Base-by-base conservation (phyloP, 352 stramenopile species). In the Pythium myriotylum region DNA sequence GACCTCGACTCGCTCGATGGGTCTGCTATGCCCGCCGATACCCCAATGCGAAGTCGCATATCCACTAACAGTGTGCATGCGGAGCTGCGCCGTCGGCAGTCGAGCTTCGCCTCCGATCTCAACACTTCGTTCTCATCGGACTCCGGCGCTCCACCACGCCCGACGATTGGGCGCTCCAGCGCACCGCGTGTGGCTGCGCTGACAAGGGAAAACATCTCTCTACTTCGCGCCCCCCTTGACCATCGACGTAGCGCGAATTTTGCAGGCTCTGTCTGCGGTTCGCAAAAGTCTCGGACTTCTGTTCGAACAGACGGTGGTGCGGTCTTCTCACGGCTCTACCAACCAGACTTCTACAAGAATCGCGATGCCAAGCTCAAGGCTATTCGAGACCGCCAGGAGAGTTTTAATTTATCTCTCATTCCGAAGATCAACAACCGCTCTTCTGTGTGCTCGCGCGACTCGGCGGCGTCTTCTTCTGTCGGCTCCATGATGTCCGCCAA, bases 321-420 rank as follows among this genome's bases (percentile, higher is more conserved):
- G 10, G 85, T 94, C 32, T 94, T 94, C 59, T 91, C 83, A 26
- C 72, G 85, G 10, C 62, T 94, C 54, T 94, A 94, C 54, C 83
- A 94, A 61, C 69, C 85, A n/a, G 81, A 94, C 61, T 90, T 84
- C 59, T 83, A 91, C 70, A 91, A 92, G 73, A 85, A 76, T 27
- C 79, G 83, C 24, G 85, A 92, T 16, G 72, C 77, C 54, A 92
- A 89, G 67, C 76, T 85, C 43, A 76, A 81, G 41, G 70, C 63
- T 32, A 76, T 88, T 22, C 79, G 79, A 42, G 79, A 92, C 42
- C 79, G 85, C 4, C 80, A 88, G 35, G 78, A 91, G n/a, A 77
- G 62, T 54, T 58, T 91, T 12, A 76, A 82, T 40, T 54, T 75
- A 10, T 72, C 79, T n/a, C 87, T 91, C 41, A 73, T 81, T n/a